Conservation (phyloP, 2,329 filamentous ascomycete genomes). For the Raffaelea albimanens region DNA sequence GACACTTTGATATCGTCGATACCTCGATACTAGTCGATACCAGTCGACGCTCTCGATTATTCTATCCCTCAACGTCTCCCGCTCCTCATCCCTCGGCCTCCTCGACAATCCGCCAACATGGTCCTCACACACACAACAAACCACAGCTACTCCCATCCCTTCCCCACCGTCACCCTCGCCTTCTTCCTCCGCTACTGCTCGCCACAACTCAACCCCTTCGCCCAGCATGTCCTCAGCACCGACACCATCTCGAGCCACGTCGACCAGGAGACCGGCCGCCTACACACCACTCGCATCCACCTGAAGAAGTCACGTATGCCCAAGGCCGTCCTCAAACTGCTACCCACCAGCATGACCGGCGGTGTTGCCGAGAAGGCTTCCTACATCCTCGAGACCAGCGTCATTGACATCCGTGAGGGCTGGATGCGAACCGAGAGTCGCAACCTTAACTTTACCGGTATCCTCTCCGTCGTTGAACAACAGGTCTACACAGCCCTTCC, state of each 20-base stretch:
- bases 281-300: constrained; percentile 72
- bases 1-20: too few species aligned
- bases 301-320: constrained; percentile 75
- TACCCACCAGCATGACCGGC: constrained; percentile 61
- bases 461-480: constrained; percentile 67
- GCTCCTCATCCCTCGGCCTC: background rate
- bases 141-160: constrained; percentile 70
- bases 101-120: constrained; percentile 33
- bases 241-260: constrained; percentile 70
- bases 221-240: constrained; percentile 71
- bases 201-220: constrained; percentile 64
- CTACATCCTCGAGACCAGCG: constrained; percentile 72
- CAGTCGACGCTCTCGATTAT: background rate
- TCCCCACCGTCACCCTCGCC: constrained; percentile 76
- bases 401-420: constrained; percentile 69
- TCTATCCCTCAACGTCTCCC: background rate
- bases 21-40: background rate
- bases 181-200: constrained; percentile 82
- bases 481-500: constrained; percentile 52
- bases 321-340: constrained; percentile 62
- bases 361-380: constrained; percentile 59
- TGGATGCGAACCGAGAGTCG: constrained; percentile 76
- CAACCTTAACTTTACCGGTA: constrained; percentile 75
- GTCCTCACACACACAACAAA: constrained; percentile 56
- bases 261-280: constrained; percentile 62